Percentiles rank a stretch among this genome's conserved stretches.
These are phyloP conservation scores for Leavenworthia alabamica DNA, from an alignment of 345 rosid species.

Conservation along the genomic window DNA sequence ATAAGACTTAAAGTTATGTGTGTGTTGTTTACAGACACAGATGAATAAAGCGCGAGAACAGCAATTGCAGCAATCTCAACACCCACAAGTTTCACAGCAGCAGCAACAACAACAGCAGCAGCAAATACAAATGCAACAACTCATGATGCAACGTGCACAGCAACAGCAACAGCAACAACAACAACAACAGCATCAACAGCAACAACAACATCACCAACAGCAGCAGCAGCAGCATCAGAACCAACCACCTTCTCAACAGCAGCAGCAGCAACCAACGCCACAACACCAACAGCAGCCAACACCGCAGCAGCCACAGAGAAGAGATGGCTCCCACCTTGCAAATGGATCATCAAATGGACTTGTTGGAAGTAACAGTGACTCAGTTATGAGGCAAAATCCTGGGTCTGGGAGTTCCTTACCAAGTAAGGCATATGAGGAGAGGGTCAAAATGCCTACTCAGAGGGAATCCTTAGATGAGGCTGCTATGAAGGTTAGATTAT, in stretches of 20 bases:
- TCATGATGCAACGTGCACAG: slow-evolving; percentile 29
- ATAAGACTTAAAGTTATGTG: neutral
- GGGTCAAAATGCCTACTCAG: slow-evolving; percentile 64
- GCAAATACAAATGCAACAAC: slow-evolving; percentile 39
- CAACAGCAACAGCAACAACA: slow-evolving; percentile 40
- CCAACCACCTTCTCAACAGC: slow-evolving; percentile 47
- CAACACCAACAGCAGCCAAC: slow-evolving; percentile 55
- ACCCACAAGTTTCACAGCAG: slow-evolving; percentile 54
- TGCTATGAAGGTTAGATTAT: slow-evolving; percentile 59
- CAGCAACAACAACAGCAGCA: slow-evolving; percentile 55
- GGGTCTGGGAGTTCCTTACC: slow-evolving; percentile 80
- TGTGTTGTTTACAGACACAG: slow-evolving; percentile 46
- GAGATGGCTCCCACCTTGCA: slow-evolving; percentile 70
- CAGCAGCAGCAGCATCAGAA: slow-evolving; percentile 41
- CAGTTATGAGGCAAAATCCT: slow-evolving; percentile 69
- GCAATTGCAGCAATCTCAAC: slow-evolving; percentile 45
- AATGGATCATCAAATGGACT: slow-evolving; percentile 81
- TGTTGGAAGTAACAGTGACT: slow-evolving; percentile 57
- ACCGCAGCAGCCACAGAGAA: slow-evolving; percentile 62
- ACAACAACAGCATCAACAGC: too few relatives aligned
- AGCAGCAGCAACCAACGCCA: slow-evolving; percentile 38
- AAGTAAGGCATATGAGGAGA: slow-evolving; percentile 85
- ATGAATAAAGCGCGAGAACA: slow-evolving; percentile 68
- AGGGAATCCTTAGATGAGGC: slow-evolving; percentile 88
- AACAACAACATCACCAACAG: too few relatives aligned